These are phyloP conservation scores for Asclepias syriaca DNA, from an alignment of 257 asterid species.

Conservation along the genomic window DNA sequence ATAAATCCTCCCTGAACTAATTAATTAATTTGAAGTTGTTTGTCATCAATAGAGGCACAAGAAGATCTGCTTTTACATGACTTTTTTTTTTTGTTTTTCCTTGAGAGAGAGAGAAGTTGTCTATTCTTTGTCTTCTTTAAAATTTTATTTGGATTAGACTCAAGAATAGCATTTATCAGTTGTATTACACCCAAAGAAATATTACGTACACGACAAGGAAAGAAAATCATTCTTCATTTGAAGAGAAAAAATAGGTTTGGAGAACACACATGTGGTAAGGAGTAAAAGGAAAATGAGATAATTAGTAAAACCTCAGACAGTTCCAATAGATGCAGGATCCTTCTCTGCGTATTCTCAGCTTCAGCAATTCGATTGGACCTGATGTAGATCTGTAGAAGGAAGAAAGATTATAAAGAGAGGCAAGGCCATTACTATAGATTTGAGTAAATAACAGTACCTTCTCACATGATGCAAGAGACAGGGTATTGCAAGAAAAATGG, in stretches of 20 bases:
- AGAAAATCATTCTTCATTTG: not conserved
- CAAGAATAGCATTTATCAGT: not conserved
- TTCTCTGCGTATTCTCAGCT: constrained; percentile 66
- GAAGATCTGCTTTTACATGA: not conserved
- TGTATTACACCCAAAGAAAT: not conserved
- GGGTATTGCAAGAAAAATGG: not conserved
- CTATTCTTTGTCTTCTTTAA: not conserved
- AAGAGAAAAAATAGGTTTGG: constrained; percentile 7
- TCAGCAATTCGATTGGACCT: constrained; percentile 56
- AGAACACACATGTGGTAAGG: not conserved
- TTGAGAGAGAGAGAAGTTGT: too few relatives aligned
- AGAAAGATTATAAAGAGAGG: constrained; percentile 6
- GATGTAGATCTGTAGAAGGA: constrained; percentile 48
- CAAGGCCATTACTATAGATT: not conserved
- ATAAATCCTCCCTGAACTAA: not conserved
- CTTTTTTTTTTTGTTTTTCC: not conserved
- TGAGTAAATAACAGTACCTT: not conserved
- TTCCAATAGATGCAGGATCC: constrained; percentile 70
- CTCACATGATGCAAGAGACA: not conserved
- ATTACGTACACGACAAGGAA: constrained; percentile 2
- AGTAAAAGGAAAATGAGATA: constrained; percentile 10
- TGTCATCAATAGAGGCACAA: not conserved
- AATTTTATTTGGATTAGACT: not conserved
- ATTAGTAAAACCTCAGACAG: constrained; percentile 54
- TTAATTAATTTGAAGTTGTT: not conserved